phyloP scores from a whole-genome alignment of 441 rosid species.

The Pelargonium citronellum region DNA sequence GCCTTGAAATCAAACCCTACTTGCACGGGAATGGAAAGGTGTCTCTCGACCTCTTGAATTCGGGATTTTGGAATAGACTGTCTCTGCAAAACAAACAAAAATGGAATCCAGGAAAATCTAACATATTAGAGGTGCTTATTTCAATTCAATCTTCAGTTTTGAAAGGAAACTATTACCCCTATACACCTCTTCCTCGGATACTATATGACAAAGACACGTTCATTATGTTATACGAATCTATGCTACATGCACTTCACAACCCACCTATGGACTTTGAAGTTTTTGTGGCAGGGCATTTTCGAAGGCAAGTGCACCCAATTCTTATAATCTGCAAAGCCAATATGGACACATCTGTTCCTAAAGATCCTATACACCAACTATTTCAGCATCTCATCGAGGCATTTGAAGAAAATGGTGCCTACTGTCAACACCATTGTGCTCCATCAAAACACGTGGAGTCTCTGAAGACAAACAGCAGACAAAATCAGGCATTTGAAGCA shows the following conservation, averaged over 20 bases:
- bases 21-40: neutral
- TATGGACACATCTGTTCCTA: neutral
- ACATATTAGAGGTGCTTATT: constrained; percentile 14
- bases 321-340: constrained; percentile 17
- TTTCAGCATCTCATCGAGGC: constrained; percentile 17
- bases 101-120: constrained; percentile 13
- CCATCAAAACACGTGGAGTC: neutral
- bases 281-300: constrained; percentile 18
- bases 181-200: neutral
- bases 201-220: neutral
- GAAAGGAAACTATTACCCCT: constrained; percentile 7
- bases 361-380: constrained; percentile 11
- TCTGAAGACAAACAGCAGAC: neutral
- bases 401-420: constrained; percentile 17
- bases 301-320: constrained; percentile 17
- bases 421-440: constrained; percentile 19
- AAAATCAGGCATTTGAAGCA: constrained; percentile 1
- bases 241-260: constrained; percentile 4
- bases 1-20: constrained; percentile 4
- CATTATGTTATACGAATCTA: constrained; percentile 13
- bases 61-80: neutral
- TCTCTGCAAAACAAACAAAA: neutral
- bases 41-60: constrained; percentile 7
- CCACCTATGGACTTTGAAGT: constrained; percentile 4
- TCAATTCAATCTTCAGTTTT: constrained; percentile 13